Percentiles rank a stretch among this genome's conserved stretches.
phyloP scores from a whole-genome alignment of 345 rosid species.

The Aquilaria sinensis region DNA sequence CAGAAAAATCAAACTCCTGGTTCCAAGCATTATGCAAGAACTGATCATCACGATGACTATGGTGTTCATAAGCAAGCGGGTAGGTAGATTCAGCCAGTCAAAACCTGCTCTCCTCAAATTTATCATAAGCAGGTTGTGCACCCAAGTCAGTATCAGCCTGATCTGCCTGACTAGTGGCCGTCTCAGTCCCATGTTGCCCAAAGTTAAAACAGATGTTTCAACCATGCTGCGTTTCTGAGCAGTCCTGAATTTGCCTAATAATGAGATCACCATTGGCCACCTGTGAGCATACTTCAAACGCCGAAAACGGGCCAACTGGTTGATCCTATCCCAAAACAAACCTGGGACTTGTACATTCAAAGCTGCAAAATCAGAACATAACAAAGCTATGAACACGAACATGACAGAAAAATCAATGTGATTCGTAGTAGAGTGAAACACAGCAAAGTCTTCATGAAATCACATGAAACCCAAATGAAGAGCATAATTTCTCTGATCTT shows the following conservation, averaged over 20 bases:
- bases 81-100: slow-evolving; percentile 17
- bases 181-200: slow-evolving; percentile 6
- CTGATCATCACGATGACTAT: slow-evolving; percentile 10
- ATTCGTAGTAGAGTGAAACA: too few species aligned
- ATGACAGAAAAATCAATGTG: too few species aligned
- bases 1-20: slow-evolving; percentile 12
- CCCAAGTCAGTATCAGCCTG: slow-evolving; percentile 12
- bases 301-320: too few species aligned
- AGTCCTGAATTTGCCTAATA: slow-evolving; percentile 18
- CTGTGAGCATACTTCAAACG: too few species aligned
- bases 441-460: too few species aligned
- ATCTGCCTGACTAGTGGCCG: slow-evolving; percentile 13
- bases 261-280: slow-evolving; percentile 27
- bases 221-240: slow-evolving; percentile 17
- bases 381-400: too few species aligned
- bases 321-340: too few species aligned
- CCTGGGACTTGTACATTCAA: too few species aligned
- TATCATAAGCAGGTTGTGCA: slow-evolving; percentile 8
- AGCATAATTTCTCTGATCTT: too few species aligned
- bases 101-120: slow-evolving; percentile 8
- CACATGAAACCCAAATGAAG: too few species aligned
- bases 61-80: slow-evolving; percentile 9
- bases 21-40: slow-evolving; percentile 12
- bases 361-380: too few species aligned
- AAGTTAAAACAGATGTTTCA: slow-evolving; percentile 16